These are phyloP conservation scores for Spathaspora hagerdaliae DNA, from an alignment of 805 yeast genomes.

Conservation along the genomic window DNA sequence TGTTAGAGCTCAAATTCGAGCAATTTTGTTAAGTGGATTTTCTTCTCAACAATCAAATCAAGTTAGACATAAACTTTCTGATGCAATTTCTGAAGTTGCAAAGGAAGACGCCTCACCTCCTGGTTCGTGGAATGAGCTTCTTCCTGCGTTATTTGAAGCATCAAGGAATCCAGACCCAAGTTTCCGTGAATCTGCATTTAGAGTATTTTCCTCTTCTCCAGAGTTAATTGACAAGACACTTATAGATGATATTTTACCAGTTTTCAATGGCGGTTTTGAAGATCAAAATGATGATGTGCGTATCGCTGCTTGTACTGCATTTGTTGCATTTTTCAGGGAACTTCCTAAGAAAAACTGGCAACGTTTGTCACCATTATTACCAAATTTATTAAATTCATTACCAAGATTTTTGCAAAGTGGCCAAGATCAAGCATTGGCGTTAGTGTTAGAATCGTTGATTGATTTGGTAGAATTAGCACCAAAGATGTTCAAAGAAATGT, in stretches of 20 bases:
- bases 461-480: slow-evolving; percentile 94
- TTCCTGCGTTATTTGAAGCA: slow-evolving; percentile 72
- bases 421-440: slow-evolving; percentile 75
- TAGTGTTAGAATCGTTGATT: slow-evolving; percentile 84
- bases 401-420: slow-evolving; percentile 80
- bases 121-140: slow-evolving; percentile 71
- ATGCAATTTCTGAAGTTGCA: slow-evolving; percentile 91
- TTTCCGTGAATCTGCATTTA: slow-evolving; percentile 84
- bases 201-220: slow-evolving; percentile 85
- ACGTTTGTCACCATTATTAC: slow-evolving; percentile 70
- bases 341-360: slow-evolving; percentile 80
- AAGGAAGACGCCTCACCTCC: slow-evolving; percentile 53
- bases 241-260: slow-evolving; percentile 53
- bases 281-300: slow-evolving; percentile 80
- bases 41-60: slow-evolving; percentile 60
- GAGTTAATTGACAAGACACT: slow-evolving; percentile 62
- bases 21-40: slow-evolving; percentile 70
- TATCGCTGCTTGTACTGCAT: slow-evolving; percentile 88
- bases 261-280: slow-evolving; percentile 77
- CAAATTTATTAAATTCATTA: slow-evolving; percentile 77
- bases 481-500: slow-evolving; percentile 88
- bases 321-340: slow-evolving; percentile 81
- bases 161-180: slow-evolving; percentile 51
- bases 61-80: slow-evolving; percentile 88
- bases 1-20: slow-evolving; percentile 60